Conservation (phyloP, 1,139 yeast species). For the Pichiaceae sp. region DNA sequence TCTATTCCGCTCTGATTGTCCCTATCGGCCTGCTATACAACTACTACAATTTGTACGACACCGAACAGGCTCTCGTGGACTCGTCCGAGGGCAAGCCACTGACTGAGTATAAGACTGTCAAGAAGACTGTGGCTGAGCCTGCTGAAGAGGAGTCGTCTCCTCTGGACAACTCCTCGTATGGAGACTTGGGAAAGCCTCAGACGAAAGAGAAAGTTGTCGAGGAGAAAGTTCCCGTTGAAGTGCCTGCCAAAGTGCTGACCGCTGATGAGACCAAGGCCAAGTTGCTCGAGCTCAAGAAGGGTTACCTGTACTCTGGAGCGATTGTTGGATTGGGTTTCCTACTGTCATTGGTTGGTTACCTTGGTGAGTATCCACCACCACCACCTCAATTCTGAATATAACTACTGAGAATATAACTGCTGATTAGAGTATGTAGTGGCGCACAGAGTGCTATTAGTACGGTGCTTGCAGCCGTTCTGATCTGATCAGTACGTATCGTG, state of each 20-base stretch:
- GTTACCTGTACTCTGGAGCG: conserved; percentile 31
- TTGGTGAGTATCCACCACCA: conserved; percentile 36
- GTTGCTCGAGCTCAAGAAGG: conserved; percentile 26
- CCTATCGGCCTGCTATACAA: conserved; percentile 29
- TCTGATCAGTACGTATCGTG: conserved; percentile 28
- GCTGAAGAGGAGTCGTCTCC: conserved; percentile 28
- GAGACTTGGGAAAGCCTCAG: conserved; percentile 26
- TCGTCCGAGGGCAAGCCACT: conserved; percentile 9
- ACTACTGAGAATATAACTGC: not conserved
- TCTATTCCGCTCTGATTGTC: conserved; percentile 46
- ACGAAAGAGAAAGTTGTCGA: conserved; percentile 17
- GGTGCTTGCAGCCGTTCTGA: too few species aligned
- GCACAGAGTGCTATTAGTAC: too few species aligned
- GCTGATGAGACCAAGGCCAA: conserved; percentile 23
- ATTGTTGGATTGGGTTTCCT: conserved; percentile 35
- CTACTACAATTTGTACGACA: conserved; percentile 17
- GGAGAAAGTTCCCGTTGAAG: conserved; percentile 23
- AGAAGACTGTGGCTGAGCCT: conserved; percentile 10
- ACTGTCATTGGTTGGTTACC: conserved; percentile 37
- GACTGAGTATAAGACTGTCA: conserved; percentile 15
- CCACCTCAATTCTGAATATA: not conserved
- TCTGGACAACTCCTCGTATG: conserved; percentile 45
- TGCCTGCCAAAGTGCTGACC: conserved; percentile 11
- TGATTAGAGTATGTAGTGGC: not conserved
- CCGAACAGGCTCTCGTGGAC: conserved; percentile 18